Percentiles rank a stretch among this genome's conserved stretches.
These are phyloP conservation scores for Abrus pulchellus DNA, from an alignment of 306 rosid species.

Conservation along the genomic window DNA sequence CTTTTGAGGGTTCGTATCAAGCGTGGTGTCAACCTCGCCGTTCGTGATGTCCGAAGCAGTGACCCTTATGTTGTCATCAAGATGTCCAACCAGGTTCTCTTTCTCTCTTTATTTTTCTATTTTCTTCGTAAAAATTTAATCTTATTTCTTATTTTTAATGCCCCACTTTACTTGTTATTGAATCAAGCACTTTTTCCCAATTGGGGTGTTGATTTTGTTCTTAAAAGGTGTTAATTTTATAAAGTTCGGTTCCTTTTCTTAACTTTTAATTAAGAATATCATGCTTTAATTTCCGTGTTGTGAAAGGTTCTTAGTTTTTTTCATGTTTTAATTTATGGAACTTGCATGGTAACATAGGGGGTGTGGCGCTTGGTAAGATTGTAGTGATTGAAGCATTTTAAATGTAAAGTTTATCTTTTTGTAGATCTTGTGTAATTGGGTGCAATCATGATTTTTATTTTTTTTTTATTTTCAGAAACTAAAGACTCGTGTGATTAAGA, in stretches of 20 bases:
- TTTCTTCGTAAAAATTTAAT: conserved; percentile 10
- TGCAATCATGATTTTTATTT: neutral
- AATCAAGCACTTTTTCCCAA: neutral
- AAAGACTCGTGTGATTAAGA: conserved; percentile 82
- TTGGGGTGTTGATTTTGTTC: neutral
- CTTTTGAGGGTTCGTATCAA: conserved; percentile 82
- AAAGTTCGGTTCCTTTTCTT: neutral
- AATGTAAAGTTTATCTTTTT: neutral
- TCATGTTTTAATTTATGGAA: neutral
- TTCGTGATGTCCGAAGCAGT: conserved; percentile 94
- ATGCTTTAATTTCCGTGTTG: neutral
- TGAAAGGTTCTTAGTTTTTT: neutral
- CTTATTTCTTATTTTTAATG: neutral
- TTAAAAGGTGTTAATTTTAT: neutral
- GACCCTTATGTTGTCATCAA: conserved; percentile 86
- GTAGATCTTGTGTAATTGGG: conserved; percentile 5
- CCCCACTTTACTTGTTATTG: neutral
- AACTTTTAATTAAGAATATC: neutral
- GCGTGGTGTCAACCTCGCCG: conserved; percentile 97
- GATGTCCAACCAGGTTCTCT: conserved; percentile 77
- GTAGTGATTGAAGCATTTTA: conserved; percentile 2
- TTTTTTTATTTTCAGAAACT: conserved; percentile 65
- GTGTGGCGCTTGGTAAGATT: neutral
- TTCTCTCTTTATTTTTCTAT: neutral
- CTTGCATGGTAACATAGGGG: neutral